These are phyloP conservation scores for Physcomitrellopsis africana DNA, from an alignment of 225 moss, liverwort and hornwort species.

Conservation along the genomic window DNA sequence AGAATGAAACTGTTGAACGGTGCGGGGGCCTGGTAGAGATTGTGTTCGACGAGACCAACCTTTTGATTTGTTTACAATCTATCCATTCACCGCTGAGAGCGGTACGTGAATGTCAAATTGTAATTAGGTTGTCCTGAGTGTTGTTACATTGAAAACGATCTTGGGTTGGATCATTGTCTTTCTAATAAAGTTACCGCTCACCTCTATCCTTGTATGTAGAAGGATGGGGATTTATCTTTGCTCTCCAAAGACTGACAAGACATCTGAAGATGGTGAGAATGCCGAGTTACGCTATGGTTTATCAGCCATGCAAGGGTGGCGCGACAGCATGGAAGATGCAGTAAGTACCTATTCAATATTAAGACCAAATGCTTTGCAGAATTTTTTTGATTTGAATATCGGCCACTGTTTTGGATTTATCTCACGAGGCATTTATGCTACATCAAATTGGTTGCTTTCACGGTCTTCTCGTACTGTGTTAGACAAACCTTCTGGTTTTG, in stretches of 20 bases:
- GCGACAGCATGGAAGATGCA: slow-evolving; percentile 68
- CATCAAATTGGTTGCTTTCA: slow-evolving; percentile 8
- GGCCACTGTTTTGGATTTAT: background rate
- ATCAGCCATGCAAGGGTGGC: slow-evolving; percentile 72
- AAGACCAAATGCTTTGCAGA: slow-evolving; percentile 21
- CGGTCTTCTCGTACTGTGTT: background rate
- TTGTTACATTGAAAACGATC: slow-evolving; percentile 12
- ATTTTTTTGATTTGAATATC: background rate
- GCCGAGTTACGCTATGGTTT: slow-evolving; percentile 54
- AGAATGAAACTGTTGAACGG: background rate
- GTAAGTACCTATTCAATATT: slow-evolving; percentile 41
- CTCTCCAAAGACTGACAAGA: slow-evolving; percentile 60
- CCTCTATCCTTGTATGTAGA: slow-evolving; percentile 27
- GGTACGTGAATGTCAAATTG: background rate
- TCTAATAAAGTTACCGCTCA: slow-evolving; percentile 8
- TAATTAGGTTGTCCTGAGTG: background rate
- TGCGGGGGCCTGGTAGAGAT: background rate
- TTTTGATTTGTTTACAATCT: background rate
- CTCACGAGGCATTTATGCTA: slow-evolving; percentile 8
- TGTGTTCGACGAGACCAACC: no score
- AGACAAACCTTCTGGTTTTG: slow-evolving; percentile 1
- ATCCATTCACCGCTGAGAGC: background rate
- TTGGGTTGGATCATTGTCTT: slow-evolving; percentile 3
- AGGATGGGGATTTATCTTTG: slow-evolving; percentile 61
- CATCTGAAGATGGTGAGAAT: slow-evolving; percentile 59